phyloP scores from a whole-genome alignment of 2,329 filamentous ascomycete genomes.

The Passalora sequoiae region DNA sequence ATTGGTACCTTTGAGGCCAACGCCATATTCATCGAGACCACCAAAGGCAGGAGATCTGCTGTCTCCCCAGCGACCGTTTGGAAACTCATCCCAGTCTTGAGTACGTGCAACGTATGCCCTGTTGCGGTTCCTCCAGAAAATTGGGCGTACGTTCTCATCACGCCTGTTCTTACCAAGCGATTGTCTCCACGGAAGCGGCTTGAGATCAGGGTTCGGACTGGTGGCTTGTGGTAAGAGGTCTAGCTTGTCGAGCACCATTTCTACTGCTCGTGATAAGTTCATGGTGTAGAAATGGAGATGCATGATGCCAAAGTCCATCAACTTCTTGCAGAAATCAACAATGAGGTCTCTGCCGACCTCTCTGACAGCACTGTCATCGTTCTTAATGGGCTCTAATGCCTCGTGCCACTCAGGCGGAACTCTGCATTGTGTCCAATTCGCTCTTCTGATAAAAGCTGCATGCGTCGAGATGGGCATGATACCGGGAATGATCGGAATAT shows the following conservation, averaged over 20 bases:
- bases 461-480: conserved; percentile 96
- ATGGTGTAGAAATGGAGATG: conserved; percentile 98
- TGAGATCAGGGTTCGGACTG: conserved; percentile 40
- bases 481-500: conserved; percentile 74
- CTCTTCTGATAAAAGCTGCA: conserved; percentile 82
- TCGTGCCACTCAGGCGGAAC: conserved; percentile 77
- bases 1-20: conserved; percentile 89
- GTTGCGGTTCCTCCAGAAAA: conserved; percentile 97
- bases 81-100: conserved; percentile 98
- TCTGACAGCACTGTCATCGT: conserved; percentile 87
- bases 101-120: conserved; percentile 93
- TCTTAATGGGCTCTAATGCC: conserved; percentile 86
- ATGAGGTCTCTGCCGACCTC: conserved; percentile 84
- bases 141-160: conserved; percentile 91
- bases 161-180: conserved; percentile 83
- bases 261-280: conserved; percentile 92
- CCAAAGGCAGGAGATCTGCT: conserved; percentile 93
- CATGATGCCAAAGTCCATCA: conserved; percentile 74
- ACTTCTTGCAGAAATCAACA: conserved; percentile 80
- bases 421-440: conserved; percentile 83
- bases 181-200: conserved; percentile 92
- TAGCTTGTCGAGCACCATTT: conserved; percentile 89
- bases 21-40: conserved; percentile 88
- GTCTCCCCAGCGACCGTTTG: conserved; percentile 97
- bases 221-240: conserved; percentile 77